These are phyloP conservation scores for Ichthyophthirius multifiliis DNA, from an alignment of 169 alveolate genomes.

Conservation along the genomic window DNA sequence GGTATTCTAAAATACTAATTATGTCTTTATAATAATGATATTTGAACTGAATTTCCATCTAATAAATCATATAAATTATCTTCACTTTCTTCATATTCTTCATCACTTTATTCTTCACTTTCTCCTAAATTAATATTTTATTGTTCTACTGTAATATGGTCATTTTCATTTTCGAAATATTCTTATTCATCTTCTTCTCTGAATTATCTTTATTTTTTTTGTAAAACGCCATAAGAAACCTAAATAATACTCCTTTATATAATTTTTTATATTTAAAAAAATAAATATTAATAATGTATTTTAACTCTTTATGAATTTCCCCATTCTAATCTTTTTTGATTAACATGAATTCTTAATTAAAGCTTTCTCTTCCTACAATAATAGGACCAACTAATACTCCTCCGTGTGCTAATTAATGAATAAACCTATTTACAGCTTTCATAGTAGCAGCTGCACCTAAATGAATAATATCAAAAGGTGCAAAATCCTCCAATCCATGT, in stretches of 20 bases:
- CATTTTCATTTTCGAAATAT: background rate
- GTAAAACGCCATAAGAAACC: background rate
- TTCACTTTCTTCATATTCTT: background rate
- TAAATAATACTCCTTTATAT: background rate
- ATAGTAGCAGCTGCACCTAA: constrained; percentile 68
- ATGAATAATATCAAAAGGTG: constrained; percentile 75
- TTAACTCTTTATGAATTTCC: background rate
- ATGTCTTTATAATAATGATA: background rate
- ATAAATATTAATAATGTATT: background rate
- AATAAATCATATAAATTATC: background rate
- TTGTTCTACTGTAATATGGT: background rate
- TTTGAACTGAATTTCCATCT: background rate
- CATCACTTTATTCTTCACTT: background rate
- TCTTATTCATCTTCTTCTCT: background rate
- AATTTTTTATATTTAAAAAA: background rate
- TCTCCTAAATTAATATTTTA: background rate
- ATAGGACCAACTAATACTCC: constrained; percentile 65
- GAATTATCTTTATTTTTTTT: background rate
- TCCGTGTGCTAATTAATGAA: constrained; percentile 52
- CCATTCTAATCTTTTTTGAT: background rate
- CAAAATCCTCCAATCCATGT: constrained; percentile 49
- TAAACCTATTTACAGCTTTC: constrained; percentile 34
- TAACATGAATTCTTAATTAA: background rate
- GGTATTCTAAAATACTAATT: background rate
- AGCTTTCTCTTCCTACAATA: background rate